A percentile compares a stretch with the other conserved stretches of the same genome.
phyloP scores from a whole-genome alignment of 139 green algal species.

The Bryopsis sp. region DNA sequence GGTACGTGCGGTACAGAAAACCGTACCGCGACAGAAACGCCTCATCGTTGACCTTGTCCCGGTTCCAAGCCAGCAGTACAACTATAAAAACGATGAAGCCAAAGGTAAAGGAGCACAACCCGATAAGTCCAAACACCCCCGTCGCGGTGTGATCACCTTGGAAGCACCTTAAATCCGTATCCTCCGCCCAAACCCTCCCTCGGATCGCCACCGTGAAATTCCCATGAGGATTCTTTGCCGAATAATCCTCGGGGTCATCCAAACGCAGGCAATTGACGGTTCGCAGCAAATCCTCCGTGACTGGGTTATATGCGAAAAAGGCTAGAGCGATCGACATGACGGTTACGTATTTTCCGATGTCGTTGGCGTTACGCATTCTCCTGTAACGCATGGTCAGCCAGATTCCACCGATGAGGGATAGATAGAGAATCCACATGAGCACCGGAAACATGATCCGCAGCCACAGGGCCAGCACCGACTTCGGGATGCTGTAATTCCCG shows the following conservation, averaged over 20 bases:
- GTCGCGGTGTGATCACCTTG: slow-evolving; percentile 1
- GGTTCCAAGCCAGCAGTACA: background rate
- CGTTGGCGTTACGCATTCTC: too few species aligned
- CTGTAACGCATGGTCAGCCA: too few species aligned
- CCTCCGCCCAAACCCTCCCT: background rate
- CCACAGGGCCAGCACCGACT: slow-evolving; percentile 9
- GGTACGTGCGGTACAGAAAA: background rate
- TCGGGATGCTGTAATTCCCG: background rate
- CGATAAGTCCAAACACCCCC: background rate
- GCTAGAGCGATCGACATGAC: background rate
- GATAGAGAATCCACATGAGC: too few species aligned
- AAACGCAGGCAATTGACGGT: background rate
- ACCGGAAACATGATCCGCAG: slow-evolving; percentile 2
- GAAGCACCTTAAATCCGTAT: slow-evolving; percentile 8
- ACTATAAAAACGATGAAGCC: background rate
- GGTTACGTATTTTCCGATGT: too few species aligned
- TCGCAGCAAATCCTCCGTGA: background rate
- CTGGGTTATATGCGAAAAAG: background rate
- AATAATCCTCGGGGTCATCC: background rate
- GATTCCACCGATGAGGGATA: too few species aligned
- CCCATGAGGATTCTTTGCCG: background rate
- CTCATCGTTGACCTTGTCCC: background rate
- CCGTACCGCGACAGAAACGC: background rate
- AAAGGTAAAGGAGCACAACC: background rate
- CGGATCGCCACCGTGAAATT: background rate